Conservation (phyloP, 768 basidiomycete genomes). For the Ramaria sp. region DNA sequence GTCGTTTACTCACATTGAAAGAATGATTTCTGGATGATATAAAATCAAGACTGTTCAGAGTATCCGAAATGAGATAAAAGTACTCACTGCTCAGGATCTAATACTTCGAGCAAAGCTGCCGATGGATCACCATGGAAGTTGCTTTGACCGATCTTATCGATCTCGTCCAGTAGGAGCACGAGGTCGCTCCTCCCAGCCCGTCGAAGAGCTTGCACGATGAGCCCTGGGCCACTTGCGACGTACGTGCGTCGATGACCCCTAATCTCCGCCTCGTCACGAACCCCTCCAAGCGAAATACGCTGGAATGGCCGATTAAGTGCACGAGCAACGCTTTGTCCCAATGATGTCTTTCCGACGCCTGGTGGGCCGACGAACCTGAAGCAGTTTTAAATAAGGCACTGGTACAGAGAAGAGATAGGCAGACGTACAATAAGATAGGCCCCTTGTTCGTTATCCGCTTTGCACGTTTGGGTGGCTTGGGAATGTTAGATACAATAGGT, state of each 20-base stretch:
- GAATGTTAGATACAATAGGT: neutral
- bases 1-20: slow-evolving; percentile 51
- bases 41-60: neutral
- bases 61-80: slow-evolving; percentile 2
- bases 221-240: slow-evolving; percentile 77
- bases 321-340: slow-evolving; percentile 81
- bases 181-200: slow-evolving; percentile 75
- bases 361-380: slow-evolving; percentile 80
- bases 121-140: slow-evolving; percentile 89
- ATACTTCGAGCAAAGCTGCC: slow-evolving; percentile 82
- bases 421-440: slow-evolving; percentile 37
- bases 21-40: neutral
- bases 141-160: slow-evolving; percentile 69
- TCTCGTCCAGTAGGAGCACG: slow-evolving; percentile 81
- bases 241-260: slow-evolving; percentile 77
- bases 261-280: slow-evolving; percentile 85
- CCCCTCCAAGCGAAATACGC: slow-evolving; percentile 84
- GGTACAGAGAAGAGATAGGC: slow-evolving; percentile 28
- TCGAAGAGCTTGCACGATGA: slow-evolving; percentile 78
- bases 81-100: slow-evolving; percentile 90
- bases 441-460: slow-evolving; percentile 44
- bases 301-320: slow-evolving; percentile 82
- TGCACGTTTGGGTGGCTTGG: slow-evolving; percentile 11
- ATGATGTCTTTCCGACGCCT: slow-evolving; percentile 84
- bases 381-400: neutral